Evolutionary conservation across 2,329 filamentous ascomycete species (phyloP).

Genomic region (Xylaria arbuscula): DNA sequence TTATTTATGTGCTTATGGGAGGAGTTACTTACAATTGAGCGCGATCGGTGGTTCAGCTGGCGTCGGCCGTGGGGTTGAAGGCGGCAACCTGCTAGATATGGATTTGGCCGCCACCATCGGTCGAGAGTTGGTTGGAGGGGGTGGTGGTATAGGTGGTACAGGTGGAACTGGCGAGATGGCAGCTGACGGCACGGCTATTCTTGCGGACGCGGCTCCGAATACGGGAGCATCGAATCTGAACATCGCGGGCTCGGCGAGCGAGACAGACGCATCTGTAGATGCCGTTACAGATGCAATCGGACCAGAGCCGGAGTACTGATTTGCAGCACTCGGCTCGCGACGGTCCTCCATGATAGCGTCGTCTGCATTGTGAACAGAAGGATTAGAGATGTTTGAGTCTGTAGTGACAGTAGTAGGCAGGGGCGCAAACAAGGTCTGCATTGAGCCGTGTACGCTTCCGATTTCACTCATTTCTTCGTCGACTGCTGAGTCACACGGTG

Average conservation of each 20-base stretch:
- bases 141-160: too few relatives aligned
- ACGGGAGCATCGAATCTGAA: neutral
- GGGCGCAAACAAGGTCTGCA: neutral
- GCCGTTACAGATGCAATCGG: neutral
- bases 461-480: neutral
- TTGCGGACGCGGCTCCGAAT: neutral
- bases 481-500: too few relatives aligned
- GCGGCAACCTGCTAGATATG: neutral
- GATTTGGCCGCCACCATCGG: neutral
- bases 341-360: neutral
- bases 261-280: neutral
- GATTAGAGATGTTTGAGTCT: neutral
- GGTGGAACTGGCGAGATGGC: neutral
- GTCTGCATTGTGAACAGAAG: neutral
- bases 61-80: neutral
- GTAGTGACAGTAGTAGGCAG: neutral
- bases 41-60: neutral
- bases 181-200: too few relatives aligned
- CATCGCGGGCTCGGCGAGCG: neutral
- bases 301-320: neutral
- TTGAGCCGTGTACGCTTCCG: neutral
- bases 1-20: too few relatives aligned
- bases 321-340: neutral
- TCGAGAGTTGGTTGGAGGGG: neutral
- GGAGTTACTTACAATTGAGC: slow-evolving; percentile 5